Percentiles rank a stretch among this genome's conserved stretches.
These are phyloP conservation scores for Flammula alnicola DNA, from an alignment of 1,284 basidiomycete species.

Conservation along the genomic window DNA sequence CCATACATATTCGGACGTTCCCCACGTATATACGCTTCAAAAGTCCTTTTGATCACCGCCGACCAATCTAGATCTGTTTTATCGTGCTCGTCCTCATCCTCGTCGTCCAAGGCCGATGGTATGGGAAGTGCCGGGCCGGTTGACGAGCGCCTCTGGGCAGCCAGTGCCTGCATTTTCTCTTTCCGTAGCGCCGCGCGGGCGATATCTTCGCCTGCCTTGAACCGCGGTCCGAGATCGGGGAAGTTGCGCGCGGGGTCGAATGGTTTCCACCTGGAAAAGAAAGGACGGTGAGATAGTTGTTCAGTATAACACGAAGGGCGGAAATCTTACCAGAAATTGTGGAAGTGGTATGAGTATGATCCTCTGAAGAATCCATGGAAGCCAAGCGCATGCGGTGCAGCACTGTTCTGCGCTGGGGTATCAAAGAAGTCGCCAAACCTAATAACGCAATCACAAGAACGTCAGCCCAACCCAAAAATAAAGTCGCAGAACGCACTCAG, in stretches of 20 bases:
- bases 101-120: slow-evolving; percentile 6
- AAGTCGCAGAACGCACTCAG: slow-evolving; percentile 50
- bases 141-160: slow-evolving; percentile 21
- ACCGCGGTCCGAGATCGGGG: slow-evolving; percentile 73
- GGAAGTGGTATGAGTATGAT: slow-evolving; percentile 83
- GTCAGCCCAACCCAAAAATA: slow-evolving; percentile 7
- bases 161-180: slow-evolving; percentile 23
- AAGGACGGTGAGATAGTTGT: neutral
- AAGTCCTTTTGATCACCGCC: slow-evolving; percentile 76
- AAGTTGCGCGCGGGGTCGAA: slow-evolving; percentile 77
- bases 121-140: slow-evolving; percentile 9
- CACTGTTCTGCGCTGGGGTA: slow-evolving; percentile 64
- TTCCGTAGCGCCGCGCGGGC: slow-evolving; percentile 44
- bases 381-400: slow-evolving; percentile 71
- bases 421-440: slow-evolving; percentile 78
- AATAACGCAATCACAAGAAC: slow-evolving; percentile 4
- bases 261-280: slow-evolving; percentile 66
- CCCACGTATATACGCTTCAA: slow-evolving; percentile 75
- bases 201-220: slow-evolving; percentile 59
- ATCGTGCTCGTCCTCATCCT: slow-evolving; percentile 37
- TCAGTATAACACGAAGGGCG: neutral
- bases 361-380: slow-evolving; percentile 84
- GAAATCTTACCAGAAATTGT: slow-evolving; percentile 74
- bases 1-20: slow-evolving; percentile 81
- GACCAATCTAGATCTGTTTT: slow-evolving; percentile 75